Percentiles rank a stretch among this genome's conserved stretches.
phyloP scores from a whole-genome alignment of 2,329 filamentous ascomycete genomes.

The Aspergillus intermedius region DNA sequence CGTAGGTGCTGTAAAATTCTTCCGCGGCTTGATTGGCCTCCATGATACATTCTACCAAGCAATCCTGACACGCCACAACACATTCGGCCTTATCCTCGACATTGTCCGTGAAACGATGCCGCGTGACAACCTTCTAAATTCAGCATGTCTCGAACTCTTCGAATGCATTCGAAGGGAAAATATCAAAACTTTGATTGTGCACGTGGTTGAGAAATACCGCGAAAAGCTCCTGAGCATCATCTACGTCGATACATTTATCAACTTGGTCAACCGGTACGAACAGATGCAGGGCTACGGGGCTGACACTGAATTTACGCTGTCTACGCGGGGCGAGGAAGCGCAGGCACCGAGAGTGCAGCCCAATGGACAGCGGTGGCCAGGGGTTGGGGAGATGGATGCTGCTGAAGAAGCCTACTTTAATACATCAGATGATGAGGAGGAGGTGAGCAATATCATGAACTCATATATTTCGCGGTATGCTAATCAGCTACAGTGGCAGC shows the following conservation, averaged over 20 bases:
- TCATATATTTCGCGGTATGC: conserved; percentile 7
- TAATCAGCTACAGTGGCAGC: conserved; percentile 22
- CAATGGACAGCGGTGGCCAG: conserved; percentile 58
- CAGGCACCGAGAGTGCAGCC: conserved; percentile 38
- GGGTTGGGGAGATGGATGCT: conserved; percentile 74
- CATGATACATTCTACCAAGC: conserved; percentile 89
- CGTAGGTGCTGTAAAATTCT: conserved; percentile 82
- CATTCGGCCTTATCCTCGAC: conserved; percentile 77
- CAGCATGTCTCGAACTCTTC: conserved; percentile 88
- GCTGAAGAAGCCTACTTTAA: conserved; percentile 95
- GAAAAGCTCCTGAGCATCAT: conserved; percentile 68
- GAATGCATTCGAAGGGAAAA: conserved; percentile 80
- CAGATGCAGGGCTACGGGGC: conserved; percentile 63
- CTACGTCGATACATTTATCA: conserved; percentile 78
- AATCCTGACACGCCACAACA: conserved; percentile 71
- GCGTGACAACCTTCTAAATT: conserved; percentile 87
- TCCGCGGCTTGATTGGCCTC: conserved; percentile 75
- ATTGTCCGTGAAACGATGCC: conserved; percentile 81
- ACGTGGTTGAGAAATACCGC: conserved; percentile 77
- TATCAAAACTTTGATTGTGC: conserved; percentile 71
- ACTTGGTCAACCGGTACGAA: conserved; percentile 70
- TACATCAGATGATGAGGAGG: conserved; percentile 77
- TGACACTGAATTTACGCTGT: conserved; percentile 59
- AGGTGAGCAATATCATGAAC: conserved; percentile 28
- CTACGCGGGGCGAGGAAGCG: conserved; percentile 63